phyloP scores from a whole-genome alignment of 345 rosid species.

The Fremontodendron californicum region DNA sequence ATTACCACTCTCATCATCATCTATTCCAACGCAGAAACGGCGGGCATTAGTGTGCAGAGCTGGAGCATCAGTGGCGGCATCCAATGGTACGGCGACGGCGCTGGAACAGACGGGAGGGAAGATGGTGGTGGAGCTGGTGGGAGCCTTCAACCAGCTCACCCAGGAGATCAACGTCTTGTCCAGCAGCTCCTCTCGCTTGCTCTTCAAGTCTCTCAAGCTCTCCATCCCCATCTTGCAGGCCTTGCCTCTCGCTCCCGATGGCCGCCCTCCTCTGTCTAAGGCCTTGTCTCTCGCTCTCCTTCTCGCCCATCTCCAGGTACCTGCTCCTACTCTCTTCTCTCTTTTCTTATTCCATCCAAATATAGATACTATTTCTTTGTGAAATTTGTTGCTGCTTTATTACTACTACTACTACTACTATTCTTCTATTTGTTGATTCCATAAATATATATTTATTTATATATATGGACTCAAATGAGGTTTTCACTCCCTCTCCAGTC shows the following conservation, averaged over 20 bases:
- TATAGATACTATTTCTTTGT: background rate
- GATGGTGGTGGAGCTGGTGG: slow-evolving; percentile 98
- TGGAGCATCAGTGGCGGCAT: slow-evolving; percentile 2
- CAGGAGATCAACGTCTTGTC: slow-evolving; percentile 83
- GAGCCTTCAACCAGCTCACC: slow-evolving; percentile 82
- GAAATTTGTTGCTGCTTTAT: background rate
- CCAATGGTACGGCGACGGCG: slow-evolving; percentile 31
- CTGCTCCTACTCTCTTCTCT: background rate
- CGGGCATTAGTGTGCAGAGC: background rate
- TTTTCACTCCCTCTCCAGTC: no score
- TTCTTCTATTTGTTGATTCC: no score
- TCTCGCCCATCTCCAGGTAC: slow-evolving; percentile 88
- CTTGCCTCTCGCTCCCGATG: slow-evolving; percentile 59
- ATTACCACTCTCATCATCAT: background rate
- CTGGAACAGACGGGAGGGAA: slow-evolving; percentile 77
- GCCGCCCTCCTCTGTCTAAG: slow-evolving; percentile 72
- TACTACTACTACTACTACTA: no score
- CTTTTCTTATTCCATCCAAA: no score
- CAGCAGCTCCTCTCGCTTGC: slow-evolving; percentile 66
- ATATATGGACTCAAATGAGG: background rate
- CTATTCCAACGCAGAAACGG: background rate
- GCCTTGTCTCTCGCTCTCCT: slow-evolving; percentile 74
- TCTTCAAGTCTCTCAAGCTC: slow-evolving; percentile 80
- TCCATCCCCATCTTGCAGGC: slow-evolving; percentile 72
- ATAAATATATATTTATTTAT: background rate